Base-by-base conservation (phyloP, 257 asterid species). In the Verbascum thapsus region DNA sequence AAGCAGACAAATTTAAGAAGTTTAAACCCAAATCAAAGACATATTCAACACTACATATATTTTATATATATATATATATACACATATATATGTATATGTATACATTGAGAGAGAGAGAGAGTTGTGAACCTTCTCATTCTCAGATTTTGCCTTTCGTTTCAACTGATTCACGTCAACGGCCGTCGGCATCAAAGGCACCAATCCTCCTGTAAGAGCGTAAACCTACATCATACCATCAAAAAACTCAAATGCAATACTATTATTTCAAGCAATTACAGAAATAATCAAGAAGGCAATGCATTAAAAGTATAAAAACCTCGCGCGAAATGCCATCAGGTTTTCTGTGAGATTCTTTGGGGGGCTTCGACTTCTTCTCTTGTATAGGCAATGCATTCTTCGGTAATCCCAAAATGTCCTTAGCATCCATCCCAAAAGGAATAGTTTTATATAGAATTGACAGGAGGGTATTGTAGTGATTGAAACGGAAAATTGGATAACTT, bases 281-380 rank as follows among this genome's bases (percentile, higher is more conserved):
- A 20, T 7, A 63, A 0, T 3, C 16, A 0, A 42, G 55, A 45
- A 5, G 18, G 10, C 59, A 44, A 5, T 18, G 10, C 59, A 44
- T 54, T 5, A n/a, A 20, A 5, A 11, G 35, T 12, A 35, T 5
- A 30, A 64, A 88, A 64, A 88, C 97, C 91, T 89, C 99, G 51
- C 99, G 87, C 15, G 99, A 94, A 72, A 94, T 84, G 63, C 99
- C 99, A 75, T 94, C 99, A 23, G 97, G 99, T 76, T 94, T 94
- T 68, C 95, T 80, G 68, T 94, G 99, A 76, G 97, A 82, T 70
- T 94, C 99, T 76, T 87, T 94, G 12, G 88, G 95, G 66, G 97
- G 87, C 72, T 79, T 85, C 42, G 96, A 68, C 68, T 94, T 94
- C 88, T 87, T 90, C 61, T 87, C 99, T 38, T 68, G 88, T 17